Percentiles rank a stretch among this genome's conserved stretches.
phyloP scores from a whole-genome alignment of 306 rosid genomes.

The Astragalus glycyphyllos region DNA sequence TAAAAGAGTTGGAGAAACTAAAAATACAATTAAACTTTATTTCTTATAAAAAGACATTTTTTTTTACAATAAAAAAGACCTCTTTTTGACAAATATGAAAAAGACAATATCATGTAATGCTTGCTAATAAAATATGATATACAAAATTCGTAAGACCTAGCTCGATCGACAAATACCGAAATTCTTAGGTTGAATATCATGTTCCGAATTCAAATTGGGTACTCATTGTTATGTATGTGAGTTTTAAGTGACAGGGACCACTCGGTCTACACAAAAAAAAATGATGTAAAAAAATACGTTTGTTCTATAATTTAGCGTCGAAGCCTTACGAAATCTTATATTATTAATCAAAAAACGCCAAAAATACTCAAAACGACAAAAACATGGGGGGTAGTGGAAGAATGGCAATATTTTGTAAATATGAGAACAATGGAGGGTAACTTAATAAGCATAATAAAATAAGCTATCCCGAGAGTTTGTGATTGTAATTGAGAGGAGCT shows the following conservation, averaged over 20 bases:
- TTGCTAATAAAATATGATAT: neutral
- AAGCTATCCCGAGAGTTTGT: constrained; percentile 39
- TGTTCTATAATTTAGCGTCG: neutral
- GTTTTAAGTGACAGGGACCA: too few species aligned
- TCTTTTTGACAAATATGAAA: too few species aligned
- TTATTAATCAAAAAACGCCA: neutral
- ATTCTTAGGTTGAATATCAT: too few species aligned
- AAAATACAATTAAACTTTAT: too few species aligned
- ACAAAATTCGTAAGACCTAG: too few species aligned
- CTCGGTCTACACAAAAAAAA: too few species aligned
- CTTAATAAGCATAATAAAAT: neutral
- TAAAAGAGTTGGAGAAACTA: too few species aligned
- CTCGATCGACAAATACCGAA: too few species aligned
- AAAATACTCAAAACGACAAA: constrained; percentile 26
- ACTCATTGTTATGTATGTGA: too few species aligned
- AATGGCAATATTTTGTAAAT: constrained; percentile 53
- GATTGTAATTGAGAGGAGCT: constrained; percentile 39
- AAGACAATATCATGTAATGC: neutral
- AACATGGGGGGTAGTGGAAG: neutral
- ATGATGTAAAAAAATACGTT: neutral
- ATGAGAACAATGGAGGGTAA: constrained; percentile 41
- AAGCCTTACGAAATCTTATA: neutral
- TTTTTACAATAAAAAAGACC: too few species aligned
- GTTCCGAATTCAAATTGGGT: too few species aligned
- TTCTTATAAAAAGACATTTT: too few species aligned